phyloP scores from a whole-genome alignment of 1,139 yeast genomes.

The Nadsonia starkeyi-henricii region DNA sequence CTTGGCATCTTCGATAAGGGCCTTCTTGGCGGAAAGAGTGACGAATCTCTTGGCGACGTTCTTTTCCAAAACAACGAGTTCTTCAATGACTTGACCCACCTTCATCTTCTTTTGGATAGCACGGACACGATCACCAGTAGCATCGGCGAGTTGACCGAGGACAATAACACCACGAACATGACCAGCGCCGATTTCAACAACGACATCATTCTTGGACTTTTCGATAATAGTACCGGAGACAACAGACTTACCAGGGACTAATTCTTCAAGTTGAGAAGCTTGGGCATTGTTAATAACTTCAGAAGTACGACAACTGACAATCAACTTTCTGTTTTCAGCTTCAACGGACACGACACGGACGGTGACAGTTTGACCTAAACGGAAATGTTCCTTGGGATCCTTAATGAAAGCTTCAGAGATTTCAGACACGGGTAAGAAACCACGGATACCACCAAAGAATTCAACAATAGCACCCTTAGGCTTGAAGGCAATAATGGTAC shows the following conservation, averaged over 20 bases:
- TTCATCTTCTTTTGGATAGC: slow-evolving; percentile 69
- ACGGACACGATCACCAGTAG: slow-evolving; percentile 72
- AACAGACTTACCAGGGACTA: slow-evolving; percentile 50
- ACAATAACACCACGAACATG: slow-evolving; percentile 58
- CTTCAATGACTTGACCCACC: slow-evolving; percentile 55
- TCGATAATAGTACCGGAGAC: slow-evolving; percentile 54
- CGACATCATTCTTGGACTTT: slow-evolving; percentile 45
- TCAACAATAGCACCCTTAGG: slow-evolving; percentile 72
- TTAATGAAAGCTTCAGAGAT: slow-evolving; percentile 79
- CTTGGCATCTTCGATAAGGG: slow-evolving; percentile 54
- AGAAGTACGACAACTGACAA: slow-evolving; percentile 64
- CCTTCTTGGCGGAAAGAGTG: slow-evolving; percentile 48
- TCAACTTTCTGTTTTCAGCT: slow-evolving; percentile 39
- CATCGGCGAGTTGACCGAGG: slow-evolving; percentile 64
- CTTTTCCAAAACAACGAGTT: slow-evolving; percentile 54
- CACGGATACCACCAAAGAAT: slow-evolving; percentile 66
- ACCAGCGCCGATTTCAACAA: slow-evolving; percentile 47
- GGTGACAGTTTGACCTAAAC: slow-evolving; percentile 71
- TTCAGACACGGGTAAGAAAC: slow-evolving; percentile 74
- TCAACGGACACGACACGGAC: slow-evolving; percentile 54
- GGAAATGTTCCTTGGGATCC: slow-evolving; percentile 64
- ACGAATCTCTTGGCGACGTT: slow-evolving; percentile 47
- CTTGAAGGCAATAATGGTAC: slow-evolving; percentile 59
- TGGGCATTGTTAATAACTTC: slow-evolving; percentile 14
- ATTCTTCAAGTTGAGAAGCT: slow-evolving; percentile 27